Evolutionary conservation across 305 asterid species (phyloP).

Genomic region (Solanum hybrid): DNA sequence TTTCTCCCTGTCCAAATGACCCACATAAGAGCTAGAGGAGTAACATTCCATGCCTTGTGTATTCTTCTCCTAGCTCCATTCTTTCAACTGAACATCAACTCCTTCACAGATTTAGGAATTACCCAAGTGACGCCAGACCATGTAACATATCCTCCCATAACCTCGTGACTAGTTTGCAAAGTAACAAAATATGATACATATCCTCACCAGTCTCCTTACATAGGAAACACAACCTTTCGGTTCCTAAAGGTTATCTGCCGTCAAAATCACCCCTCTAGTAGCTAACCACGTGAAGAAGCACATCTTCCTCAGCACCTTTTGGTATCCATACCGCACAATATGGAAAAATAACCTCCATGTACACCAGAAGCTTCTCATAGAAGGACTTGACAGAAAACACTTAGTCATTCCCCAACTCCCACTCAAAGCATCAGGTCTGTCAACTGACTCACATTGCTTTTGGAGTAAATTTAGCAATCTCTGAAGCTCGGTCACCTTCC

Average conservation of each 20-base stretch:
- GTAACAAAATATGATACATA: not conserved
- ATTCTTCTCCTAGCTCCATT: not conserved
- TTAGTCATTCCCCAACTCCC: not conserved
- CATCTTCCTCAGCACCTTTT: not conserved
- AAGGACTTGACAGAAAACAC: not conserved
- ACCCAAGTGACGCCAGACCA: not conserved
- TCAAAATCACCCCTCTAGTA: not conserved
- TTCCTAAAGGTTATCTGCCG: not conserved
- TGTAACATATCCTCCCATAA: not conserved
- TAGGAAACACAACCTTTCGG: not conserved
- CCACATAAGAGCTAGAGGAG: not conserved
- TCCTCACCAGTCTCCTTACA: not conserved
- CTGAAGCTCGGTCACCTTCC: not conserved
- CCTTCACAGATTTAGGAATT: not conserved
- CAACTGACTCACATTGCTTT: not conserved
- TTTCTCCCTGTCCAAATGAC: not conserved
- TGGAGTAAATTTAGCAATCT: not conserved
- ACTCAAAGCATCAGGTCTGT: not conserved
- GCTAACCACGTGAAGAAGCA: not conserved
- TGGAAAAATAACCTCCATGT: not conserved
- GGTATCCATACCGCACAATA: not conserved
- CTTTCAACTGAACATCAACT: not conserved
- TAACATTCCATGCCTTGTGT: not conserved
- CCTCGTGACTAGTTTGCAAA: not conserved
- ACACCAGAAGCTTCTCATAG: not conserved